phyloP scores from a whole-genome alignment of 208 protist genomes.

The Crithidia expoeki region DNA sequence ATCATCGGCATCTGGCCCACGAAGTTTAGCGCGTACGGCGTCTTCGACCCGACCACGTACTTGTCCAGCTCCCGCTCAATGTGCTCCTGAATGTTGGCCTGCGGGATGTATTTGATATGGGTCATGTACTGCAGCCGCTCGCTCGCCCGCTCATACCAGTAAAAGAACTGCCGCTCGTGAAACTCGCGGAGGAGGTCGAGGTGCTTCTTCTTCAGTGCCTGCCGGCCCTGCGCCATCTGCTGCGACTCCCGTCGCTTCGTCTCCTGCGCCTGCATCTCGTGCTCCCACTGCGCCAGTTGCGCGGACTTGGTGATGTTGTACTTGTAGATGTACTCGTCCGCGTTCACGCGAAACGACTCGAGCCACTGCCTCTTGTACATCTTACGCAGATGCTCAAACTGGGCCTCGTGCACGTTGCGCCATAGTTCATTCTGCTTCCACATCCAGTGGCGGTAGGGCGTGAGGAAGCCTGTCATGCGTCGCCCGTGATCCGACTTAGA shows the following conservation, averaged over 20 bases:
- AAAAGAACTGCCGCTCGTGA: conserved; percentile 92
- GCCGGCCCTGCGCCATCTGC: conserved; percentile 77
- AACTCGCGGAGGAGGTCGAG: conserved; percentile 89
- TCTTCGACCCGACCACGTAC: conserved; percentile 76
- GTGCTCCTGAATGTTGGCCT: conserved; percentile 75
- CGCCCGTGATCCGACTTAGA: conserved; percentile 85
- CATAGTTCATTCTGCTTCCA: conserved; percentile 94
- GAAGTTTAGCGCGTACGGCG: conserved; percentile 90
- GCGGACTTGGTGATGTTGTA: conserved; percentile 93
- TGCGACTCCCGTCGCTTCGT: conserved; percentile 74
- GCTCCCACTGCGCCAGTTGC: conserved; percentile 89
- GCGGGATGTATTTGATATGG: conserved; percentile 84
- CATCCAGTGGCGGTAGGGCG: conserved; percentile 92
- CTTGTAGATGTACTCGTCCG: conserved; percentile 94
- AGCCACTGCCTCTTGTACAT: conserved; percentile 93
- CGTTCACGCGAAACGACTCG: conserved; percentile 92
- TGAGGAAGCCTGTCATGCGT: conserved; percentile 89
- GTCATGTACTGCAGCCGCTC: conserved; percentile 92
- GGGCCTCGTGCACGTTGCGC: conserved; percentile 91
- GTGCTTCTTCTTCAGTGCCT: conserved; percentile 90
- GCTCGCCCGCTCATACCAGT: conserved; percentile 92
- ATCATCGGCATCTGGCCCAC: conserved; percentile 90
- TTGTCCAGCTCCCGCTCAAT: conserved; percentile 91
- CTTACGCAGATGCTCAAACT: conserved; percentile 92
- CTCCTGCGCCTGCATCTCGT: conserved; percentile 91